Percentiles rank a stretch among this genome's conserved stretches.
Evolutionary conservation across 495 filamentous ascomycete genomes (phyloP).

Genomic region (Entonaema liquescens): DNA sequence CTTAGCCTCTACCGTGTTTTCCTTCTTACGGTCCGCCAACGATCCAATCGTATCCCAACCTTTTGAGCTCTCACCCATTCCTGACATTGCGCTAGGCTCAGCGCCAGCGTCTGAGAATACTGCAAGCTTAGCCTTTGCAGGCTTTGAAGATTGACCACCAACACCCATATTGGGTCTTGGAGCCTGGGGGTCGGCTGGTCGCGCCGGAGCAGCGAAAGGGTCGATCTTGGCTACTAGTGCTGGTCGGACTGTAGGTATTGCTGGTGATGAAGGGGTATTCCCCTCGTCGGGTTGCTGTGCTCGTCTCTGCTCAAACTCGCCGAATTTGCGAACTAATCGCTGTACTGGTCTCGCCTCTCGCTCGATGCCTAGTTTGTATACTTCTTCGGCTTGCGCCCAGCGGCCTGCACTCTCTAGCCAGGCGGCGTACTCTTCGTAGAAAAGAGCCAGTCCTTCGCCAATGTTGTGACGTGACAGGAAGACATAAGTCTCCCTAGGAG

Average conservation of each 20-base stretch:
- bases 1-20: slow-evolving; percentile 85
- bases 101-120: slow-evolving; percentile 86
- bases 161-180: slow-evolving; percentile 58
- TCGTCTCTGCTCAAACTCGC: slow-evolving; percentile 84
- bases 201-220: slow-evolving; percentile 68
- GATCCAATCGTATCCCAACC: slow-evolving; percentile 95
- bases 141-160: slow-evolving; percentile 61
- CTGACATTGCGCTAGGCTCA: slow-evolving; percentile 57
- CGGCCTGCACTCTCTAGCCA: slow-evolving; percentile 87
- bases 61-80: slow-evolving; percentile 61
- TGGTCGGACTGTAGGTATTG: slow-evolving; percentile 81
- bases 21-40: slow-evolving; percentile 87
- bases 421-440: slow-evolving; percentile 95
- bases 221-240: slow-evolving; percentile 87
- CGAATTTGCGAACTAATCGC: slow-evolving; percentile 84
- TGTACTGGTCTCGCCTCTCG: slow-evolving; percentile 84
- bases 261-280: slow-evolving; percentile 81
- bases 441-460: slow-evolving; percentile 88
- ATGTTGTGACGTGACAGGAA: slow-evolving; percentile 89
- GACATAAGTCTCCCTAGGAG: slow-evolving; percentile 89
- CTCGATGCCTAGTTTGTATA: slow-evolving; percentile 88
- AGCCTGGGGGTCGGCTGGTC: slow-evolving; percentile 72
- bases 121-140: slow-evolving; percentile 80
- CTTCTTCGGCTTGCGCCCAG: slow-evolving; percentile 92
- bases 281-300: slow-evolving; percentile 65